Evolutionary conservation across 2,329 filamentous ascomycete genomes (phyloP).

Genomic region (Domatiomyces globalis): DNA sequence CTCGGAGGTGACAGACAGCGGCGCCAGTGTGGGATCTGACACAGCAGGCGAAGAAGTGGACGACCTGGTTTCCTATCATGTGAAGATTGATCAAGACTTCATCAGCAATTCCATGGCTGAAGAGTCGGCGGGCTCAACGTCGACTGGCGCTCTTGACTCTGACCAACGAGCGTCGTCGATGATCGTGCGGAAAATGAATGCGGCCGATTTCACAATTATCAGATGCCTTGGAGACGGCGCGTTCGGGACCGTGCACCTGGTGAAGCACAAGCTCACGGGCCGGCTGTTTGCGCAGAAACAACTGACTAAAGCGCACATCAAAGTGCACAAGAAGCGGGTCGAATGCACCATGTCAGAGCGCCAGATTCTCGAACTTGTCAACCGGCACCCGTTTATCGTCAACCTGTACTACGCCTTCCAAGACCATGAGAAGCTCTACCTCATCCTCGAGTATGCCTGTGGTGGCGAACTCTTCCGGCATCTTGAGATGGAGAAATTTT

Average conservation of each 20-base stretch:
- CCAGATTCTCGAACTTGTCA: conserved; percentile 86
- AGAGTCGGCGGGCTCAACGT: conserved; percentile 31
- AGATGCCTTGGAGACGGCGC: conserved; percentile 92
- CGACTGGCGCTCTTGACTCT: conserved; percentile 41
- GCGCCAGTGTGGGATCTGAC: conserved; percentile 45
- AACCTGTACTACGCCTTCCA: conserved; percentile 98
- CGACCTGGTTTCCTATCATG: conserved; percentile 66
- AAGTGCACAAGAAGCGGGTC: conserved; percentile 87
- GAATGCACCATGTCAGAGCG: conserved; percentile 97
- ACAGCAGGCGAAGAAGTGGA: conserved; percentile 58
- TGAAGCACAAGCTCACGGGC: conserved; percentile 77
- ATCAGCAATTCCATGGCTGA: conserved; percentile 45
- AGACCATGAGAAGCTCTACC: conserved; percentile 90
- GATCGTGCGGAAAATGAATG: conserved; percentile 67
- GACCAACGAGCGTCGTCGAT: conserved; percentile 25
- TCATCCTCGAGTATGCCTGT: conserved; percentile 94
- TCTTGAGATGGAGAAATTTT: conserved; percentile 86
- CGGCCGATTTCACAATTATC: conserved; percentile 77
- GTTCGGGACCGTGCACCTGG: conserved; percentile 85
- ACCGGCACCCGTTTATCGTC: conserved; percentile 91
- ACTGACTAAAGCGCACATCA: conserved; percentile 90
- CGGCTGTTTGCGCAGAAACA: conserved; percentile 95
- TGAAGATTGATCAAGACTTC: conserved; percentile 73
- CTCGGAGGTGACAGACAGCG: conserved; percentile 38
- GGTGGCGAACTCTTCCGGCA: conserved; percentile 97